Conservation (phyloP, 768 basidiomycete species). For the Auriscalpium vulgare region DNA sequence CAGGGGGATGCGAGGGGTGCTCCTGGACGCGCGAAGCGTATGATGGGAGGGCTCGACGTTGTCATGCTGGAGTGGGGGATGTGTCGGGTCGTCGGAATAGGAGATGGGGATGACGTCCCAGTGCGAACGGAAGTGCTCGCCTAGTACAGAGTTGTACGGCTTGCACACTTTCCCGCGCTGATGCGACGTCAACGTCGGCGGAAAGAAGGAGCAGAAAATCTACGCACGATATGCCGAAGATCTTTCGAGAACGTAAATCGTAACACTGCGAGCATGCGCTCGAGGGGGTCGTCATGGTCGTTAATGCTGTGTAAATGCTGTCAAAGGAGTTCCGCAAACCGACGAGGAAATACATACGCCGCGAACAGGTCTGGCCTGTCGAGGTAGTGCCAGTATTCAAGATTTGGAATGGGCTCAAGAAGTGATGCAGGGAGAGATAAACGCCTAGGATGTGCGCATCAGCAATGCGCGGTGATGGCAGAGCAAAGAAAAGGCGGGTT, state of each 20-base stretch:
- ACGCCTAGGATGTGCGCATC: constrained; percentile 44
- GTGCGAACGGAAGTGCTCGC: constrained; percentile 84
- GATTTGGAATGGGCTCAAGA: constrained; percentile 89
- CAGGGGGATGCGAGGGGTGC: constrained; percentile 11
- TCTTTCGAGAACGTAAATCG: constrained; percentile 90
- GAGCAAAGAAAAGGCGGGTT: no score
- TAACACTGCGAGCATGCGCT: constrained; percentile 88
- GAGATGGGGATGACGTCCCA: constrained; percentile 71
- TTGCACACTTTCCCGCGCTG: constrained; percentile 91
- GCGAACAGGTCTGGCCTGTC: constrained; percentile 89
- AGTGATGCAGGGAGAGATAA: constrained; percentile 88
- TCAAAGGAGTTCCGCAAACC: neutral
- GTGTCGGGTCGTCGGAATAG: constrained; percentile 39
- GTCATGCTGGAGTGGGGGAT: constrained; percentile 38
- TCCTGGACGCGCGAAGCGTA: constrained; percentile 17
- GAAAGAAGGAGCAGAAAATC: neutral
- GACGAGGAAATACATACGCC: constrained; percentile 49
- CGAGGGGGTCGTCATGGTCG: constrained; percentile 86
- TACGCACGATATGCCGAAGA: constrained; percentile 80
- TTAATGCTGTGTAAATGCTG: constrained; percentile 58
- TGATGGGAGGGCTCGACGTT: constrained; percentile 24
- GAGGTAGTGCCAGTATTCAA: constrained; percentile 94
- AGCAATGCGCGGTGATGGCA: neutral
- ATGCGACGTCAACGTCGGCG: neutral
- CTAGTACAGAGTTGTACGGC: constrained; percentile 82